A percentile compares a stretch with the other conserved stretches of the same genome.
Evolutionary conservation across 768 basidiomycete species (phyloP).

Genomic region (Leccinum incarnatum): DNA sequence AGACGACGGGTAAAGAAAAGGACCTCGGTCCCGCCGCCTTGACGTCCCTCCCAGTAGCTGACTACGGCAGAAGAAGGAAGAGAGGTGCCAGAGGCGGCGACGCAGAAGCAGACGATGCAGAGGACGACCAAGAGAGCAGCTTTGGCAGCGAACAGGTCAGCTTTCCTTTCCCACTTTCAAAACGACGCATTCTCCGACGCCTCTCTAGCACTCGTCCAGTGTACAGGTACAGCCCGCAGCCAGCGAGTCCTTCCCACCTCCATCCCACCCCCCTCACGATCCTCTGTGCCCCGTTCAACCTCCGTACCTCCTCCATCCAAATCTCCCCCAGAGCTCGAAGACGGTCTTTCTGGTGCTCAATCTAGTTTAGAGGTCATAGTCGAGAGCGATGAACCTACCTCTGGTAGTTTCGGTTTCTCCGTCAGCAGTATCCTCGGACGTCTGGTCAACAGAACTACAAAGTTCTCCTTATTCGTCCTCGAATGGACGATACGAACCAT

Average conservation of each 20-base stretch:
- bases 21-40: conserved; percentile 54
- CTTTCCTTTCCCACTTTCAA: conserved; percentile 20
- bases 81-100: conserved; percentile 42
- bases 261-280: conserved; percentile 36
- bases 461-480: conserved; percentile 32
- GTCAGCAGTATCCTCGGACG: conserved; percentile 46
- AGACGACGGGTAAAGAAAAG: conserved; percentile 48
- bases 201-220: conserved; percentile 21
- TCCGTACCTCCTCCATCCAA: conserved; percentile 44
- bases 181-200: conserved; percentile 7
- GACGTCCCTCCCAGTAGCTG: conserved; percentile 64
- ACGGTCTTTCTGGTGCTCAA: conserved; percentile 40
- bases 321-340: conserved; percentile 10
- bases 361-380: conserved; percentile 60
- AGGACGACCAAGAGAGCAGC: conserved; percentile 47
- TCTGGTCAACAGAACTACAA: conserved; percentile 36
- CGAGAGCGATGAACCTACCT: conserved; percentile 56
- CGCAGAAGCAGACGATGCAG: conserved; percentile 36
- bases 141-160: conserved; percentile 42
- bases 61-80: conserved; percentile 56
- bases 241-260: conserved; percentile 35
- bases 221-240: conserved; percentile 33
- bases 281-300: conserved; percentile 34
- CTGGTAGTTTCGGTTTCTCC: conserved; percentile 35
- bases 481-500: conserved; percentile 27